Conservation (phyloP, 2,329 filamentous ascomycete genomes). For the Alternaria burnsii region DNA sequence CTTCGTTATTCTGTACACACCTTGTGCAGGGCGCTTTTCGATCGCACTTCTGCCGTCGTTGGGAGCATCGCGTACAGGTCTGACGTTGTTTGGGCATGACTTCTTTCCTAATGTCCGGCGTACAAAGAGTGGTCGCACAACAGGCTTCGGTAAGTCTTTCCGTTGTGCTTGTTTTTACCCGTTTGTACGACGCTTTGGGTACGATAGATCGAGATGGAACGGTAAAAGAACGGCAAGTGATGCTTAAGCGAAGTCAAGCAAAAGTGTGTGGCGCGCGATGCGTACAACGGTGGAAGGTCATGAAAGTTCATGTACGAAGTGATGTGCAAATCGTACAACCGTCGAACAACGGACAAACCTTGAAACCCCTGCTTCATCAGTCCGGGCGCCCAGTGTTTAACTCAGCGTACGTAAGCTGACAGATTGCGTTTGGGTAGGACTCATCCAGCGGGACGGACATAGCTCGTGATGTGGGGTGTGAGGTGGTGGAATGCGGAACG, state of each 20-base stretch:
- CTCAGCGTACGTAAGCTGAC: background rate
- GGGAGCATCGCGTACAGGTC: slow-evolving; percentile 43
- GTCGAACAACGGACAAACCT: background rate
- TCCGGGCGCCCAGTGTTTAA: background rate
- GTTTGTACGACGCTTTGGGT: background rate
- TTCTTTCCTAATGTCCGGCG: background rate
- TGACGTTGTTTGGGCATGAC: slow-evolving; percentile 44
- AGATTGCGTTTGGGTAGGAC: background rate
- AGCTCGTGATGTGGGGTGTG: background rate
- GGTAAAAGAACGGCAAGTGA: background rate
- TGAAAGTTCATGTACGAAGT: background rate
- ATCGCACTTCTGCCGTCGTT: slow-evolving; percentile 46
- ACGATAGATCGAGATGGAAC: background rate
- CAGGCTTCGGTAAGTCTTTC: background rate
- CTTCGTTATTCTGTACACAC: slow-evolving; percentile 44
- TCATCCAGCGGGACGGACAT: background rate
- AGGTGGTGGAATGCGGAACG: background rate
- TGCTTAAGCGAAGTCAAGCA: background rate
- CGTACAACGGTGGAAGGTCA: slow-evolving; percentile 1
- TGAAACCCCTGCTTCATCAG: background rate
- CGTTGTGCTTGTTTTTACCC: background rate
- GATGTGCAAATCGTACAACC: slow-evolving; percentile 4
- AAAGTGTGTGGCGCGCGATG: background rate
- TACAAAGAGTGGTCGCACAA: background rate
- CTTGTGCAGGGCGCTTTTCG: slow-evolving; percentile 36